Evolutionary conservation across 2,329 filamentous ascomycete species (phyloP), one percentile per base, ranked within the genome.

Genomic region (Hypoxylon sp.): DNA sequence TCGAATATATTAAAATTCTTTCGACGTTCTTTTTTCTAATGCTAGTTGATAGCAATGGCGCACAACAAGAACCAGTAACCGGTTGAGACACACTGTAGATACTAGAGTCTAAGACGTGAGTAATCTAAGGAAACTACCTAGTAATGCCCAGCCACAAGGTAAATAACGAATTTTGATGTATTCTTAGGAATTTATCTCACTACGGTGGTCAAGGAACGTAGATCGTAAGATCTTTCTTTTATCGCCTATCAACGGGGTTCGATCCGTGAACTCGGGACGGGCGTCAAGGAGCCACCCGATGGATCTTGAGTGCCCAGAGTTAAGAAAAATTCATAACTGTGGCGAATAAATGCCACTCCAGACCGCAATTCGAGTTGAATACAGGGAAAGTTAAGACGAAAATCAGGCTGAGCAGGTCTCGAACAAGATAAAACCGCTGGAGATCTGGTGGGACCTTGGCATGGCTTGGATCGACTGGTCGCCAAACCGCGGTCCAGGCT

Each of bases 151-250:
- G 13, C 3, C 38, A 57, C 11, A 56, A 56, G 38, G 30, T 43
- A 30, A 23, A 21, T 49, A 30, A 48, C 19, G 30, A 30, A 55
- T 55, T 34, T 45, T 36, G 17, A 48, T 36, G 23, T 17, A 34
- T 30, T 45, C 14, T 9, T 52, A 13, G 34, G 6, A 7, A 34
- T 41, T 57, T 21, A 41, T 28, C n/a, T 43, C 32, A 36, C 46
- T 21, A 11, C 25, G 21, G 25, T 9, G 25, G 34, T 23, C 34
- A 21, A 34, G 32, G 32, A 21, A 21, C 17, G 52, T 17, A 45
- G 46, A 59, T 59, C 49, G 55, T 48, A 48, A 64, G 48, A 43
- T 57, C 45, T 45, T 57, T 45, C 45, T 45, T 21, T 38, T 57
- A 6, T 21, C 11, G 21, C 13, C 21, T 25, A 36, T 36, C 28